Base-by-base conservation (phyloP, 2,329 filamentous ascomycete species). In the Cordyceps javanica region DNA sequence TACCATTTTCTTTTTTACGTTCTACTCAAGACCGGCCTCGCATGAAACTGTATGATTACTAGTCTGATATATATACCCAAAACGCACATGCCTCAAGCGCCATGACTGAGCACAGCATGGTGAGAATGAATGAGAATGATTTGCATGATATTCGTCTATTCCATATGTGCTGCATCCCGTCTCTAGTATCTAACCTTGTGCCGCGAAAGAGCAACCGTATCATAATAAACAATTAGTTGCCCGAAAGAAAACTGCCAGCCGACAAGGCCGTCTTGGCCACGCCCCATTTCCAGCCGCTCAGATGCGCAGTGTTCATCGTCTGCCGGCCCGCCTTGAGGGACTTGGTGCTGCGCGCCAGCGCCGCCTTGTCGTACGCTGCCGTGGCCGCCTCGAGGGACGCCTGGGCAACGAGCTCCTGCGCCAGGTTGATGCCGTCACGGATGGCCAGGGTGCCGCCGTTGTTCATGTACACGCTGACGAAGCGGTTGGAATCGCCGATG, bases 401-500 rank as follows among this genome's bases (percentile, higher is more conserved):
- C 11, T 62, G 58, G 28, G 48, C 57, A 51, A 66, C 69, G 21
- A 77, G 60, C 56, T 69, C 63, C 48, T 67, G 65, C 6, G 72
- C 73, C 19, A 77, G 68, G 42, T 74, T 70, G 68, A 70, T 73
- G 0, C 70, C 75, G 59, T 77, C 75, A 60, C 70, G 72, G 30
- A 77, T 59, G 0, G 75, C 76, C 58, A 77, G 62, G 59, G 74
- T 77, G 1, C 74, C 75, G 3, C 76, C 76, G 59, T 73, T 75
- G 5, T 75, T 74, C 1, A 74, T 72, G 64, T 76, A 78, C 0
- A 74, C 71, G 41, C 68, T 75, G 14, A 77, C 71, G 5, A 73
- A 73, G 61, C 78, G 75, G 61, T 78, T 78, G 53, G 69, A 68
- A 59, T 78, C 75, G 10, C 76, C 75, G 19, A 78, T 70, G 55